Conservation (phyloP, 2,329 filamentous ascomycete genomes). For the Apiospora hydei region DNA sequence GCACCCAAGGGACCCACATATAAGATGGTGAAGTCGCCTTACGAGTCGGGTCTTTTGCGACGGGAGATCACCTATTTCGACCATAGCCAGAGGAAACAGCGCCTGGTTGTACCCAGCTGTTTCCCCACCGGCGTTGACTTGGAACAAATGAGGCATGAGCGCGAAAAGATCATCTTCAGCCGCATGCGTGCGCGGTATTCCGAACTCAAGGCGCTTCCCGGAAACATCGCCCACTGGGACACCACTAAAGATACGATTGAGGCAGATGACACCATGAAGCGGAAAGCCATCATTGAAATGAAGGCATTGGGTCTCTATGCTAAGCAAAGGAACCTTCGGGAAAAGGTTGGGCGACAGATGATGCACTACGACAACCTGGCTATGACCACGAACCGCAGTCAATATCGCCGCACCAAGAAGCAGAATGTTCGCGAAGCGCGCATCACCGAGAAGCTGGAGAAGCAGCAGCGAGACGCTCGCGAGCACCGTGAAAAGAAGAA, state of each 20-base stretch:
- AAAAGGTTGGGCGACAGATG: constrained; percentile 90
- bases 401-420: constrained; percentile 96
- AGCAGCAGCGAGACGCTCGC: constrained; percentile 95
- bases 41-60: constrained; percentile 60
- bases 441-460: constrained; percentile 98
- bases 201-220: constrained; percentile 83
- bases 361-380: constrained; percentile 94
- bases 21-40: constrained; percentile 79
- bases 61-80: constrained; percentile 78
- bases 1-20: constrained; percentile 60
- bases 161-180: constrained; percentile 89
- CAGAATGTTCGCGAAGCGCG: constrained; percentile 93
- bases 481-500: constrained; percentile 98
- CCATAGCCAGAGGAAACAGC: constrained; percentile 77
- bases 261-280: constrained; percentile 82
- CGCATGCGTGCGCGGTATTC: constrained; percentile 84
- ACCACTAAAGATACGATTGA: constrained; percentile 71
- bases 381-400: constrained; percentile 92
- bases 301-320: constrained; percentile 88
- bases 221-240: constrained; percentile 89
- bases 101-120: constrained; percentile 83
- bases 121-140: constrained; percentile 90
- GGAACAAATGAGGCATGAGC: constrained; percentile 83
- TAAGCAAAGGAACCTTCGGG: constrained; percentile 85
- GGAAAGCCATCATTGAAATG: constrained; percentile 93